These are phyloP conservation scores for Sonneratia caseolaris DNA, from an alignment of 345 rosid genomes.

Conservation along the genomic window DNA sequence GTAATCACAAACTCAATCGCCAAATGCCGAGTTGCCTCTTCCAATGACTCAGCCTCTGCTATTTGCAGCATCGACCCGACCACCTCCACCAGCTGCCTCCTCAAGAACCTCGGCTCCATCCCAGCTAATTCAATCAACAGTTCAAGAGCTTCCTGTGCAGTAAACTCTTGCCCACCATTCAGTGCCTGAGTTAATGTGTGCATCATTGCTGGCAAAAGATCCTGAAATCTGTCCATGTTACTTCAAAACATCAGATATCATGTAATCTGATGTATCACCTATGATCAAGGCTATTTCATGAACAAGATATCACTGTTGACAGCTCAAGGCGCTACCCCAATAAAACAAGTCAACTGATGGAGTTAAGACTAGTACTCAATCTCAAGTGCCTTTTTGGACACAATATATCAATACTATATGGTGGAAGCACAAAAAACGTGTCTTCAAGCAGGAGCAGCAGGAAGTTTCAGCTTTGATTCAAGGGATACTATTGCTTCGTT, in stretches of 20 bases:
- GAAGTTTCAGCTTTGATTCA: no score
- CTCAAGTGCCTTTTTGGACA: no score
- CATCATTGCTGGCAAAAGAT: conserved; percentile 89
- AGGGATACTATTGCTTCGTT: no score
- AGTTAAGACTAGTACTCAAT: no score
- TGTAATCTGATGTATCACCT: background rate
- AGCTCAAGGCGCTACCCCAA: background rate
- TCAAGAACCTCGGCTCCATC: conserved; percentile 78
- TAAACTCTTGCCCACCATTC: conserved; percentile 82
- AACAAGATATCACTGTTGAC: background rate
- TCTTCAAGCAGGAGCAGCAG: no score
- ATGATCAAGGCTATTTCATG: background rate
- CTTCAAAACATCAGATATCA: background rate
- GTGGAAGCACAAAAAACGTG: no score
- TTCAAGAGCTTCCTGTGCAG: conserved; percentile 94
- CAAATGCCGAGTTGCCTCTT: conserved; percentile 86
- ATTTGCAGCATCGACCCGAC: conserved; percentile 95
- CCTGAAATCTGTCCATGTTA: conserved; percentile 46
- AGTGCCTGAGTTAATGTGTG: conserved; percentile 83
- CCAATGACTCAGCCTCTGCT: conserved; percentile 86
- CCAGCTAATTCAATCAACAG: conserved; percentile 94
- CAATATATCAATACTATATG: no score
- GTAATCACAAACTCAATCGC: conserved; percentile 95
- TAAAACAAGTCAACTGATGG: no score
- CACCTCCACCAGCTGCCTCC: conserved; percentile 85